phyloP scores from a whole-genome alignment of 495 filamentous ascomycete species.

The Aspergillus indologenus region DNA sequence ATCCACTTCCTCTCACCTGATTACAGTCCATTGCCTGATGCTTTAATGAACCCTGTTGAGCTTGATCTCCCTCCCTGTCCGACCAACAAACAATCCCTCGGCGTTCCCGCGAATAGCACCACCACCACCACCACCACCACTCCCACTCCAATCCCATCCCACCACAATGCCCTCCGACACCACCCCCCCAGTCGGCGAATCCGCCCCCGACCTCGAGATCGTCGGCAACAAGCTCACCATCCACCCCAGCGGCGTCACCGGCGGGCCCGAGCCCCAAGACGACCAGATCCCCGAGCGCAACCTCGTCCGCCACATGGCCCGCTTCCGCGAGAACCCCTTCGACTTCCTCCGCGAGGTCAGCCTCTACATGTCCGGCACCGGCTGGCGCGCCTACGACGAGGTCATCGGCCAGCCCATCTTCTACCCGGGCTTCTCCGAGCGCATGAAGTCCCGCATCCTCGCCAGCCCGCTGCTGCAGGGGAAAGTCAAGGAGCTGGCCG shows the following conservation, averaged over 20 bases:
- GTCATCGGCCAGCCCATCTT: slow-evolving; percentile 89
- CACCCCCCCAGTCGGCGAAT: slow-evolving; percentile 32
- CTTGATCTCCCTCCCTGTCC: background rate
- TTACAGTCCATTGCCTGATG: background rate
- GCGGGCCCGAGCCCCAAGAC: slow-evolving; percentile 38
- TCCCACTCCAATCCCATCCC: slow-evolving; percentile 4
- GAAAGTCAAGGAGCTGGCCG: slow-evolving; percentile 74
- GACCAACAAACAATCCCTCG: too few species aligned
- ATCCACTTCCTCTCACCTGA: background rate
- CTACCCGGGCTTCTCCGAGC: slow-evolving; percentile 86
- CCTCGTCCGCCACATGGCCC: slow-evolving; percentile 76
- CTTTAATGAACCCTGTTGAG: slow-evolving; percentile 8
- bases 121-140: slow-evolving; percentile 8
- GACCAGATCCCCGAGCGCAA: slow-evolving; percentile 59
- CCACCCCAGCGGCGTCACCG: slow-evolving; percentile 68
- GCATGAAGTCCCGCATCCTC: slow-evolving; percentile 76
- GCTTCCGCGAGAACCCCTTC: slow-evolving; percentile 68
- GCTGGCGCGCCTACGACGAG: slow-evolving; percentile 91
- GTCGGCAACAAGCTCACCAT: slow-evolving; percentile 75
- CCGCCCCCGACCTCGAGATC: slow-evolving; percentile 81
- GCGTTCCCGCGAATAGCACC: too few species aligned
- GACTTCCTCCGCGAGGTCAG: slow-evolving; percentile 91
- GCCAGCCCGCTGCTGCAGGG: slow-evolving; percentile 68
- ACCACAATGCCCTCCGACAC: slow-evolving; percentile 38
- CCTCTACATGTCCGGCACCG: slow-evolving; percentile 82